Percentiles rank a stretch among this genome's conserved stretches.
These are phyloP conservation scores for Xylaria sp. DNA, from an alignment of 2,329 filamentous ascomycete genomes.

Conservation along the genomic window DNA sequence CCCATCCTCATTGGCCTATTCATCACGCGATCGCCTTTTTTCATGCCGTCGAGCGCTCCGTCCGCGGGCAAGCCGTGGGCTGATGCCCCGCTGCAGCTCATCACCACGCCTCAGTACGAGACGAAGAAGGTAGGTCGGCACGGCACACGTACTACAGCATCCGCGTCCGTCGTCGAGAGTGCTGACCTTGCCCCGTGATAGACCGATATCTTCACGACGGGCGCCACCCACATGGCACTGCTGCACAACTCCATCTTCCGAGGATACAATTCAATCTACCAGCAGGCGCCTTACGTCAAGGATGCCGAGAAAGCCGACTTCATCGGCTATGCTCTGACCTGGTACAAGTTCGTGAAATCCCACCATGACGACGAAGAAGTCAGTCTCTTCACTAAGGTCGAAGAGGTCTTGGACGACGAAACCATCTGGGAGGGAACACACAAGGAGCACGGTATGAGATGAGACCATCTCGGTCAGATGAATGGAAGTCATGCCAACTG, in stretches of 20 bases:
- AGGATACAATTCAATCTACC: slow-evolving; percentile 59
- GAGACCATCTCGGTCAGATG: no score
- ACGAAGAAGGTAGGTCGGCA: slow-evolving; percentile 43
- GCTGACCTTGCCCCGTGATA: slow-evolving; percentile 21
- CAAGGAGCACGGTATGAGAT: slow-evolving; percentile 47
- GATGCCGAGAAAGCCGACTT: slow-evolving; percentile 52
- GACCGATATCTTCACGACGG: slow-evolving; percentile 54
- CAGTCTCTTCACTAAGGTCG: slow-evolving; percentile 50
- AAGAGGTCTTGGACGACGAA: slow-evolving; percentile 46
- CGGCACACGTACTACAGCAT: neutral
- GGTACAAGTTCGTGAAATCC: slow-evolving; percentile 54
- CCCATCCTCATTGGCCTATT: slow-evolving; percentile 35
- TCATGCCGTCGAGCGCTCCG: slow-evolving; percentile 35
- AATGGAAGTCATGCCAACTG: neutral
- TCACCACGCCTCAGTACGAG: slow-evolving; percentile 48
- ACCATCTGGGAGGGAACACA: slow-evolving; percentile 48
- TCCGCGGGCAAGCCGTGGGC: slow-evolving; percentile 42
- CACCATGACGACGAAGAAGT: slow-evolving; percentile 58
- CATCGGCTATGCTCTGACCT: slow-evolving; percentile 51
- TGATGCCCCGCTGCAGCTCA: slow-evolving; percentile 49
- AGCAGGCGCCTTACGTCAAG: slow-evolving; percentile 50
- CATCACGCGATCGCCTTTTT: slow-evolving; percentile 35
- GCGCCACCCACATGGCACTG: slow-evolving; percentile 56
- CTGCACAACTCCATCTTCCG: slow-evolving; percentile 59
- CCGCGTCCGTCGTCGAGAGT: neutral